phyloP scores from a whole-genome alignment of 495 filamentous ascomycete species.

The Trichoderma erinaceum region DNA sequence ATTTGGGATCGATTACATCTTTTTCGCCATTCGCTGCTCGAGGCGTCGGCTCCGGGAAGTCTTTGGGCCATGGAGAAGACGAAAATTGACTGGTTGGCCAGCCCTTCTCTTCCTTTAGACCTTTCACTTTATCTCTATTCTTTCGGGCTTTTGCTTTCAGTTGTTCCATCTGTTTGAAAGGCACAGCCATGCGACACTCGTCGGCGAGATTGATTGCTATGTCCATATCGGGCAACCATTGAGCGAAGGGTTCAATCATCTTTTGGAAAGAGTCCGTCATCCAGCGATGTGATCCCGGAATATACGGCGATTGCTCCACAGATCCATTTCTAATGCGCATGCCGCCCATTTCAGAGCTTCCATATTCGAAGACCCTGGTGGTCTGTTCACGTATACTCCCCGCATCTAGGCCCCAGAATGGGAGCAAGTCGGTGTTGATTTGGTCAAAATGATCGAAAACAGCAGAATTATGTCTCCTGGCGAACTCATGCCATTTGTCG shows the following conservation, averaged over 20 bases:
- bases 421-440: slow-evolving; percentile 70
- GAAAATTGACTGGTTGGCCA: neutral
- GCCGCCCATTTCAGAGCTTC: slow-evolving; percentile 69
- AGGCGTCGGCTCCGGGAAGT: neutral
- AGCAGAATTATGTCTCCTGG: slow-evolving; percentile 57
- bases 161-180: slow-evolving; percentile 36
- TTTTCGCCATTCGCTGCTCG: neutral
- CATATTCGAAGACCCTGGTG: slow-evolving; percentile 66
- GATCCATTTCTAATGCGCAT: slow-evolving; percentile 13
- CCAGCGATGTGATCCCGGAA: slow-evolving; percentile 60
- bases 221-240: slow-evolving; percentile 89
- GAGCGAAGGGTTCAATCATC: slow-evolving; percentile 71
- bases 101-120: too few relatives aligned
- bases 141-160: neutral
- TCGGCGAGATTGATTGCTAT: slow-evolving; percentile 89
- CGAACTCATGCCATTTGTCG: slow-evolving; percentile 87
- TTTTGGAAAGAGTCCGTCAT: slow-evolving; percentile 60
- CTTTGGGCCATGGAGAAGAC: neutral
- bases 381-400: slow-evolving; percentile 64
- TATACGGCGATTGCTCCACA: slow-evolving; percentile 52
- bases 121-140: neutral
- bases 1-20: neutral
- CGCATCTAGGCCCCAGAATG: slow-evolving; percentile 79
- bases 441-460: slow-evolving; percentile 87
- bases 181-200: slow-evolving; percentile 76